Base-by-base conservation (phyloP, 495 filamentous ascomycete species). In the Penicillium pancosmium region DNA sequence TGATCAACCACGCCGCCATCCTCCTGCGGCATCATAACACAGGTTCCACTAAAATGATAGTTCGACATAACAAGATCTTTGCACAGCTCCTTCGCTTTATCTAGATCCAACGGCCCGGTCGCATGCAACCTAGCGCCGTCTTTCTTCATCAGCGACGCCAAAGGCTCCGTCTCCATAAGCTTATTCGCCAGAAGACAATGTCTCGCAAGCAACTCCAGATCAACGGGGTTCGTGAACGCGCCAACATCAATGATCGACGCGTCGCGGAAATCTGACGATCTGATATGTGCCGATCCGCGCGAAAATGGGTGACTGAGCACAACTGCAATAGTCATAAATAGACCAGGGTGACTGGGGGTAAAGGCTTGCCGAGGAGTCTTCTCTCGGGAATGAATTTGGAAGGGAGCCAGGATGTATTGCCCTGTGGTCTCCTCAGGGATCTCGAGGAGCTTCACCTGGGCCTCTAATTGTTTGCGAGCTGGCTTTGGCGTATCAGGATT, bases 231-330 rank as follows among this genome's bases (percentile, higher is more conserved):
- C 9, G 66, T 61, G 50, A 82, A 66, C 40, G 78, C 82, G 3
- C 66, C 72, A 1, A 78, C 78, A 52, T 86, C 78, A 57, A 81
- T 75, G 0, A 59, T 16, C 0, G 82, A 81, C 8, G 68, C 52
- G 2, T 51, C 62, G 0, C 23, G 33, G 0, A 71, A 48, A 51
- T 79, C 72, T 4, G 69, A 7, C 12, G 71, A 73, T 0, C 62
- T 58, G 40, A 84, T 79, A 64, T 86, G 84, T 33, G 84, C 76
- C 16, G 62, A 76, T 4, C 84, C 84, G 1, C 83, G 79, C 1
- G 82, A 84, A 13, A 84, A 72, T 2, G 84, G 83, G 21, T 82
- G 77, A 19, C 76, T 65, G 0, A 78, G 63, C 25, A 71, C 25
- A 8, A 63, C 72, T 10, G 68, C 66, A 57, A 78, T 67, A 49